A percentile compares a stretch with the other conserved stretches of the same genome.
These are phyloP conservation scores for Apostasia shenzhenica DNA, from an alignment of 106 monocot genomes.

Conservation along the genomic window DNA sequence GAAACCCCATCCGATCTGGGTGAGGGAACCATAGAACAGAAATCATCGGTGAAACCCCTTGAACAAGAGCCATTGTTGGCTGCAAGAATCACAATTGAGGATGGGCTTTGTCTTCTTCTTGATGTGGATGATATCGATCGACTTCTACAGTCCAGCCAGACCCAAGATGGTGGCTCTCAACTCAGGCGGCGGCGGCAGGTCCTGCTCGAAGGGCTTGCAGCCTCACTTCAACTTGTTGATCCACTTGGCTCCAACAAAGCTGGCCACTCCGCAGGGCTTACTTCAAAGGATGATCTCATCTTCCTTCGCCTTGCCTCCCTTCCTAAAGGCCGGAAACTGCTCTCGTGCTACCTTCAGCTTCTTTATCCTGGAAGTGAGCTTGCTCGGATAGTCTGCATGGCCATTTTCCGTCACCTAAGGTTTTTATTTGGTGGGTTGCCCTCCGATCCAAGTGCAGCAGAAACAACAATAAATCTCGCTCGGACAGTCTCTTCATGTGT, in stretches of 20 bases:
- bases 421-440: constrained; percentile 75
- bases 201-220: constrained; percentile 74
- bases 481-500: constrained; percentile 57
- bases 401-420: constrained; percentile 80
- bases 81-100: constrained; percentile 80
- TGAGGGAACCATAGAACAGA: constrained; percentile 37
- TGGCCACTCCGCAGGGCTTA: constrained; percentile 43
- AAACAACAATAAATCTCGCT: constrained; percentile 50
- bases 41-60: constrained; percentile 53
- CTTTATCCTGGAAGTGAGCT: constrained; percentile 71
- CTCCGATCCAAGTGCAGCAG: constrained; percentile 51
- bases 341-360: constrained; percentile 63
- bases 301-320: constrained; percentile 76
- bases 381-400: constrained; percentile 76
- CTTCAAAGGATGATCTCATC: constrained; percentile 78
- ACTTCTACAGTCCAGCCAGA: constrained; percentile 44
- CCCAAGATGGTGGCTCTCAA: constrained; percentile 60
- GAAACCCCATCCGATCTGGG: constrained; percentile 19
- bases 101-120: constrained; percentile 73
- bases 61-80: constrained; percentile 87
- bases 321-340: constrained; percentile 76
- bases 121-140: constrained; percentile 94
- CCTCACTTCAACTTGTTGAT: constrained; percentile 88
- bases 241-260: constrained; percentile 52
- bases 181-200: constrained; percentile 55